A percentile compares a stretch with the other conserved stretches of the same genome.
These are phyloP conservation scores for Chrysoporthe puriensis DNA, from an alignment of 2,329 filamentous ascomycete genomes.

Conservation along the genomic window DNA sequence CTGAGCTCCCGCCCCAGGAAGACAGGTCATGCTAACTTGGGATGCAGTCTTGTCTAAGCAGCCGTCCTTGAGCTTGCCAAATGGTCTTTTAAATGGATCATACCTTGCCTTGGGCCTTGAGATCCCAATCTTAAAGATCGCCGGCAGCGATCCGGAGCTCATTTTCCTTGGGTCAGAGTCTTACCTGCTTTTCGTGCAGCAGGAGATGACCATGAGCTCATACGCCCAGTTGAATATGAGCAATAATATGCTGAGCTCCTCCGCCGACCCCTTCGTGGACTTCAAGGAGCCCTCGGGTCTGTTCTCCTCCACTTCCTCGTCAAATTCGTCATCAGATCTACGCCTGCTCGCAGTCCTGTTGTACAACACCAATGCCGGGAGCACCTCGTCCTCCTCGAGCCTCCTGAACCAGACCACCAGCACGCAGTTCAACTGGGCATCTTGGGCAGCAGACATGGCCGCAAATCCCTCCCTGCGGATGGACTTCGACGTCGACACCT, in stretches of 20 bases:
- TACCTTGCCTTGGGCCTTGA: slow-evolving; percentile 27
- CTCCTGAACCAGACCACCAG: neutral
- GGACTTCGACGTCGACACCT: slow-evolving; percentile 24
- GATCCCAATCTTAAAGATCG: slow-evolving; percentile 27
- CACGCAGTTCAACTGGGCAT: slow-evolving; percentile 23
- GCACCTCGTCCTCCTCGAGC: neutral
- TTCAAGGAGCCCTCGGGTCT: slow-evolving; percentile 23
- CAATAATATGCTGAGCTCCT: slow-evolving; percentile 27
- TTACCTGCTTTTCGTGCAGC: slow-evolving; percentile 28
- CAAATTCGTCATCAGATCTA: slow-evolving; percentile 26
- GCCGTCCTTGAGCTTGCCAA: slow-evolving; percentile 22
- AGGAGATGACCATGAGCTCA: slow-evolving; percentile 24
- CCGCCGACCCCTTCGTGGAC: slow-evolving; percentile 34
- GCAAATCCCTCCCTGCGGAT: slow-evolving; percentile 22
- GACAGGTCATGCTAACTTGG: neutral
- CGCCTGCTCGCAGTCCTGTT: slow-evolving; percentile 25
- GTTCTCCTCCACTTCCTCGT: slow-evolving; percentile 36
- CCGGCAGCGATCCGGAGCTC: slow-evolving; percentile 23
- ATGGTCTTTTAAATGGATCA: slow-evolving; percentile 10
- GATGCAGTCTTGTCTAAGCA: slow-evolving; percentile 20
- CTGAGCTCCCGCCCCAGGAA: too few relatives aligned
- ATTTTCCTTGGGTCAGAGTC: slow-evolving; percentile 22
- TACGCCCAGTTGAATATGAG: slow-evolving; percentile 26
- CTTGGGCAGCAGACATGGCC: slow-evolving; percentile 25
- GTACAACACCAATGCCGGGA: slow-evolving; percentile 15